Conservation (phyloP, 805 yeast species). For the Candida pseudofarinosa region DNA sequence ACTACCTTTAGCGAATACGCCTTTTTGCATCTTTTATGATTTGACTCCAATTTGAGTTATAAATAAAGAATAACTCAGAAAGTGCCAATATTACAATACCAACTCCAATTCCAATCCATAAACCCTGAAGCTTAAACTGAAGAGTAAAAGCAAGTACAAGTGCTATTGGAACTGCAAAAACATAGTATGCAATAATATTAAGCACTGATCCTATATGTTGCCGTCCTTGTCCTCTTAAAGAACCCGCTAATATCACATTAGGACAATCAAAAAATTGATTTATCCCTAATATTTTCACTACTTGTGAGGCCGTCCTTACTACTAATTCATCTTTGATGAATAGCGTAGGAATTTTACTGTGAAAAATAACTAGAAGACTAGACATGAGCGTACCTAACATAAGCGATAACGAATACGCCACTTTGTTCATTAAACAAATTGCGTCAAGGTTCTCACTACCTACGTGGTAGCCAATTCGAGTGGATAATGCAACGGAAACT, state of each 20-base stretch:
- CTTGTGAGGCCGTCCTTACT: constrained; percentile 42
- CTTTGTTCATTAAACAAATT: constrained; percentile 34
- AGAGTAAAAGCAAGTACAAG: constrained; percentile 48
- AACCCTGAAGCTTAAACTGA: constrained; percentile 41
- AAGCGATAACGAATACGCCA: constrained; percentile 35
- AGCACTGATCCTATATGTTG: constrained; percentile 61
- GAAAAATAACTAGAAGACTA: constrained; percentile 26
- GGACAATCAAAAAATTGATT: constrained; percentile 70
- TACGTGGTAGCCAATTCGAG: constrained; percentile 53
- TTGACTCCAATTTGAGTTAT: constrained; percentile 39
- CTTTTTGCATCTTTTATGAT: constrained; percentile 30
- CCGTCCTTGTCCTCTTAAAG: constrained; percentile 75
- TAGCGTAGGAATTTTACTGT: constrained; percentile 31
- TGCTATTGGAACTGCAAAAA: constrained; percentile 61
- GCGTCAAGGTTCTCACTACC: constrained; percentile 42
- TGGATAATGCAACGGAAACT: constrained; percentile 54
- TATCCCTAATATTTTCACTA: constrained; percentile 60
- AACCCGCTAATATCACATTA: constrained; percentile 70
- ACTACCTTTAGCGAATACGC: background rate
- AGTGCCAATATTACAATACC: constrained; percentile 41
- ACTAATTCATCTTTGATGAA: constrained; percentile 64
- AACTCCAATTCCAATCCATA: constrained; percentile 56
- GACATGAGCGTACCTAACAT: constrained; percentile 31
- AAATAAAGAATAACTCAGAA: constrained; percentile 38
- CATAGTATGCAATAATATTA: constrained; percentile 54